phyloP scores from a whole-genome alignment of 495 filamentous ascomycete genomes.

The Penicillium riverlandense region DNA sequence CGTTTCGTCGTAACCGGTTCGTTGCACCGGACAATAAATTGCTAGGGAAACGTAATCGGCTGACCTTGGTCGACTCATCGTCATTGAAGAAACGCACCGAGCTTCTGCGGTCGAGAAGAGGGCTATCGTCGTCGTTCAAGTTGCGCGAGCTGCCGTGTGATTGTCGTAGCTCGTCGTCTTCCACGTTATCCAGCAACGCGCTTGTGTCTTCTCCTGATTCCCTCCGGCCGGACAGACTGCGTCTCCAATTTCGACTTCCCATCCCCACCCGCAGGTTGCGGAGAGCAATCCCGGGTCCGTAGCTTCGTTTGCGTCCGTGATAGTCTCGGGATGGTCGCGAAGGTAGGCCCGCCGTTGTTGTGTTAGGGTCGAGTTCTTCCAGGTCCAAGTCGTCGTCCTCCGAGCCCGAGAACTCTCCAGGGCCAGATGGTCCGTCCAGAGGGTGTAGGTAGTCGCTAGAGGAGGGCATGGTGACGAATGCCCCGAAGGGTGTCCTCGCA shows the following conservation, averaged over 20 bases:
- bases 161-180: slow-evolving; percentile 30
- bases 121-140: slow-evolving; percentile 55
- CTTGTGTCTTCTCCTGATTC: slow-evolving; percentile 49
- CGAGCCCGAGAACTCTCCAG: slow-evolving; percentile 26
- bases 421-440: slow-evolving; percentile 21
- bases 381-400: slow-evolving; percentile 56
- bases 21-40: slow-evolving; percentile 13
- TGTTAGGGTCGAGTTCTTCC: slow-evolving; percentile 62
- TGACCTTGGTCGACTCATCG: slow-evolving; percentile 17
- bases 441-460: slow-evolving; percentile 34
- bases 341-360: slow-evolving; percentile 25
- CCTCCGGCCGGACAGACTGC: slow-evolving; percentile 34
- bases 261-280: slow-evolving; percentile 63
- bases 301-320: slow-evolving; percentile 30
- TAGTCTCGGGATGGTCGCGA: slow-evolving; percentile 36
- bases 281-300: slow-evolving; percentile 58
- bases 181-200: slow-evolving; percentile 46
- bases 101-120: slow-evolving; percentile 45
- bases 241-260: slow-evolving; percentile 49
- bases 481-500: neutral
- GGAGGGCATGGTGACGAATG: slow-evolving; percentile 24
- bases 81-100: slow-evolving; percentile 25
- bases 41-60: slow-evolving; percentile 22
- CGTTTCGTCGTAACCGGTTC: slow-evolving; percentile 3
- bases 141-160: slow-evolving; percentile 46